phyloP scores from a whole-genome alignment of 495 filamentous ascomycete species.

The Podospora comata region DNA sequence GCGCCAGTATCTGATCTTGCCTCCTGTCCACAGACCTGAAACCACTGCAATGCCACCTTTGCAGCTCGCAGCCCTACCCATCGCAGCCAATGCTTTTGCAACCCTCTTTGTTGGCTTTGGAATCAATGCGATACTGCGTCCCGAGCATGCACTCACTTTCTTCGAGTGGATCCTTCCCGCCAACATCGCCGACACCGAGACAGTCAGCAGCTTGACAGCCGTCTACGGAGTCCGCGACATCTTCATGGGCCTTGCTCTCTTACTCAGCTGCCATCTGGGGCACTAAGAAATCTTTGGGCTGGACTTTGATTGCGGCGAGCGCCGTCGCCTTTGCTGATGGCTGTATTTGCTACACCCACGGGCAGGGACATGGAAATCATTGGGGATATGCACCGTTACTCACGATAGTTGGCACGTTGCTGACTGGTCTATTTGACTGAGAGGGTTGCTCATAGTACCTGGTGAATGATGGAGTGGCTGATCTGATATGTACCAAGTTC shows the following conservation, averaged over 20 bases:
- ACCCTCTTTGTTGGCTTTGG: conserved; percentile 49
- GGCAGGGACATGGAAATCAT: conserved; percentile 51
- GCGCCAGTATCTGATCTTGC: too few species aligned
- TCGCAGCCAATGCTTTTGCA: conserved; percentile 38
- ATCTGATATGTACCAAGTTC: neutral
- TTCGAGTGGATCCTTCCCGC: conserved; percentile 43
- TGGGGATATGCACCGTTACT: conserved; percentile 53
- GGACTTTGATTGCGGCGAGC: conserved; percentile 44
- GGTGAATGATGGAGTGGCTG: neutral
- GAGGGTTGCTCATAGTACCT: neutral
- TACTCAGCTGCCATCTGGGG: conserved; percentile 40
- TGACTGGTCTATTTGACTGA: conserved; percentile 17
- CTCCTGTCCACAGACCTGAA: neutral
- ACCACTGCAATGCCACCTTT: neutral
- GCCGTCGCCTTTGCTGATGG: conserved; percentile 50
- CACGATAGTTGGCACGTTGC: conserved; percentile 34
- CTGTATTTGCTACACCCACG: conserved; percentile 39
- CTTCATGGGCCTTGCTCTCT: conserved; percentile 52
- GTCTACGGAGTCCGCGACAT: conserved; percentile 53
- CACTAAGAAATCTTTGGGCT: conserved; percentile 41
- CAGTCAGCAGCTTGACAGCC: conserved; percentile 31
- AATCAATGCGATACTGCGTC: conserved; percentile 47
- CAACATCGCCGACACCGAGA: neutral
- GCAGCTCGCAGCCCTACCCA: conserved; percentile 17
- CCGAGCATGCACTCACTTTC: conserved; percentile 44